Conservation (phyloP, 495 filamentous ascomycete species). For the Lasiosphaeria ovina region DNA sequence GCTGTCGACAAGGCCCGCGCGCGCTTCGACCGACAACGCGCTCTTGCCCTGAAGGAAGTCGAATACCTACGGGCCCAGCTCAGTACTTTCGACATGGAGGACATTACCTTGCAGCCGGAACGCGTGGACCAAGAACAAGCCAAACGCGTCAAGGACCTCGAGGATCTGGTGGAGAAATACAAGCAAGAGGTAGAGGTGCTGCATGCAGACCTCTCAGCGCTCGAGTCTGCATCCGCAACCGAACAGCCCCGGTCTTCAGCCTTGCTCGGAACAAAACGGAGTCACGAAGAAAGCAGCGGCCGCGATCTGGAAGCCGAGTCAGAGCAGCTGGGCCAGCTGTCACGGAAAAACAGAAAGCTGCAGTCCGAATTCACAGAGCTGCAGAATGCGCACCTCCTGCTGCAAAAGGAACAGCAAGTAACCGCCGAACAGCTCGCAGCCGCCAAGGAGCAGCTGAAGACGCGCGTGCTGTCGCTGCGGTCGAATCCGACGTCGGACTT, state of each 20-base stretch:
- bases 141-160: constrained; percentile 75
- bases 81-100: constrained; percentile 87
- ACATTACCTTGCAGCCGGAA: constrained; percentile 76
- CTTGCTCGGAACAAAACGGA: constrained; percentile 54
- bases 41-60: constrained; percentile 83
- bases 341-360: constrained; percentile 78
- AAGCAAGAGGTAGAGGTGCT: constrained; percentile 75
- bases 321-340: constrained; percentile 77
- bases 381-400: constrained; percentile 61
- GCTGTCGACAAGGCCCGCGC: constrained; percentile 63
- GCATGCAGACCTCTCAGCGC: constrained; percentile 66
- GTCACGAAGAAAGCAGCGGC: constrained; percentile 46
- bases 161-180: constrained; percentile 83
- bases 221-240: constrained; percentile 42
- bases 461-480: constrained; percentile 80
- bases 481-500: constrained; percentile 84
- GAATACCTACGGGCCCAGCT: constrained; percentile 91
- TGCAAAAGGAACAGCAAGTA: constrained; percentile 74
- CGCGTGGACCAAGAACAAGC: constrained; percentile 73
- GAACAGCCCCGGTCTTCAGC: constrained; percentile 25
- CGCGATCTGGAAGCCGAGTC: constrained; percentile 60
- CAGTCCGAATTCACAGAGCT: constrained; percentile 73
- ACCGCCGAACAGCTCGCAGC: constrained; percentile 65
- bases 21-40: constrained; percentile 73
- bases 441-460: constrained; percentile 70